Evolutionary conservation across 352 stramenopile species (phyloP), one percentile per base, ranked within the genome.

Genomic region (Nothophytophthora sp.): DNA sequence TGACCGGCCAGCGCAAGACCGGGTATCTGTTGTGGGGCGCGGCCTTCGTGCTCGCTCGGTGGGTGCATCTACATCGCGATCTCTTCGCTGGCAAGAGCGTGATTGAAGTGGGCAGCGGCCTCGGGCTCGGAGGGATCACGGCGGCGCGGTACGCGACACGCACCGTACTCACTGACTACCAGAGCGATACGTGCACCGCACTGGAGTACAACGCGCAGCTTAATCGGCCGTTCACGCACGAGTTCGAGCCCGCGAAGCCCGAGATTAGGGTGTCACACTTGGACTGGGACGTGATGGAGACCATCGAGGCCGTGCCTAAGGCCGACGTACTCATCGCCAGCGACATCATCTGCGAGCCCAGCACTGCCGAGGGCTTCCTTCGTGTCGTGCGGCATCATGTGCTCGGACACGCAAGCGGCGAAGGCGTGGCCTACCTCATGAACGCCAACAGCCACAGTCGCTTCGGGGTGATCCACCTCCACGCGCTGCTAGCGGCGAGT

Each of bases 281-380:
- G 32, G 81, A 95, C 61, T 95, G 85, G 85, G 83, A 95, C 53
- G 43, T 70, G 24, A 64, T 83, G 13, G 75, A 88, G 53, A 88
- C 67, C 32, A 86, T 90, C 47, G 60, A 82, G 30, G 54, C 54
- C 23, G 55, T 71, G 3, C 57, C 67, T 12, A 88, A 82, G 42
- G 67, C 90, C n/a, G 73, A 95, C 50, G 65, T 93, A 6, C 70
- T 95, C 16, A 90, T 95, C 43, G 85, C 77, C 10, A 90, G 82
- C 45, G 85, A 95, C 48, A 92, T 95, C 59, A 95, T 95, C 41
- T 95, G 85, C 55, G 85, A 95, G 36, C 79, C 85, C 2, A 89
- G 73, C 58, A 95, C 85, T 4, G 85, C 85, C 20, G 85, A 95
- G 61, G 85, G 85, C n/a, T 95, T 95, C 42, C 46, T 92, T 19